Evolutionary conservation across 1,284 basidiomycete species (phyloP).

Genomic region (Calocybe gambosa): DNA sequence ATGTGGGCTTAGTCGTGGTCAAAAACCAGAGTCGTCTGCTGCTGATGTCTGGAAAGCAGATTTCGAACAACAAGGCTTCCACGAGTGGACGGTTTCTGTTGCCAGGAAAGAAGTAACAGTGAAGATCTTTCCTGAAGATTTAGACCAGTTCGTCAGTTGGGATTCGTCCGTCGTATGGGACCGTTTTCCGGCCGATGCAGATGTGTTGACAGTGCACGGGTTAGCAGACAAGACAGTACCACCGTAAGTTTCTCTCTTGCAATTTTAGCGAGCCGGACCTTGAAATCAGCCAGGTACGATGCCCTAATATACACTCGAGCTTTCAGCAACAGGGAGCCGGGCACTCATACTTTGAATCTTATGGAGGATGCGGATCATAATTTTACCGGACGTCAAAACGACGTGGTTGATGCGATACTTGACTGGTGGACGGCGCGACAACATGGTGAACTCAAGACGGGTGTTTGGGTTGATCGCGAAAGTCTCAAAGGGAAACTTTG

Average conservation of each 20-base stretch:
- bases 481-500: constrained; percentile 45
- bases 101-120: constrained; percentile 50
- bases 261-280: constrained; percentile 1
- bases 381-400: constrained; percentile 57
- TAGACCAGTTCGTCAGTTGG: constrained; percentile 54
- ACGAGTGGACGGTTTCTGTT: constrained; percentile 52
- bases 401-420: constrained; percentile 55
- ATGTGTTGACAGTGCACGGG: constrained; percentile 69
- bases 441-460: constrained; percentile 40
- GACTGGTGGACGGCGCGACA: constrained; percentile 51
- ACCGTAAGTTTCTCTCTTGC: constrained; percentile 41
- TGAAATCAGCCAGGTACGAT: constrained; percentile 47
- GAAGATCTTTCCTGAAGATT: constrained; percentile 49
- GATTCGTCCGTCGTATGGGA: constrained; percentile 61
- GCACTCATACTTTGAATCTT: constrained; percentile 61
- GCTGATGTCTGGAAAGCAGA: constrained; percentile 36
- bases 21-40: constrained; percentile 30
- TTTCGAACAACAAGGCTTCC: constrained; percentile 50
- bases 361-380: constrained; percentile 73
- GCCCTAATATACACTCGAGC: constrained; percentile 61
- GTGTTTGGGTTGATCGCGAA: constrained; percentile 44
- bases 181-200: constrained; percentile 49
- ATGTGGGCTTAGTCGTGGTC: background rate
- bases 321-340: constrained; percentile 48
- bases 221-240: constrained; percentile 58